A percentile compares a stretch with the other conserved stretches of the same genome.
Conservation (phyloP, 2,329 filamentous ascomycete genomes). For the Venturia aucupariae region DNA sequence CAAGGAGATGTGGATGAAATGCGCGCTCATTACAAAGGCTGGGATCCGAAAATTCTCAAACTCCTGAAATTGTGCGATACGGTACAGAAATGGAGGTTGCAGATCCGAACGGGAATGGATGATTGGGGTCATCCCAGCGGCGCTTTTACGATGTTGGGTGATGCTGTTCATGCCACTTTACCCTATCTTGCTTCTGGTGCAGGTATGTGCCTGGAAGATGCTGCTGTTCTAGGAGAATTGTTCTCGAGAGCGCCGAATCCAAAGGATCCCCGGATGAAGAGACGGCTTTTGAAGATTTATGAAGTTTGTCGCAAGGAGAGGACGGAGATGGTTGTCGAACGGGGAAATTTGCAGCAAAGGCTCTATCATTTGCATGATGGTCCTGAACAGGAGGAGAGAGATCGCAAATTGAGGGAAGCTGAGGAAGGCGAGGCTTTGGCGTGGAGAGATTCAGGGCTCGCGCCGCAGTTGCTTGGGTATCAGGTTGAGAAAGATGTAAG, state of each 20-base stretch:
- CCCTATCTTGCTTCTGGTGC: constrained; percentile 52
- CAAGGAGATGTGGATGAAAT: constrained; percentile 46
- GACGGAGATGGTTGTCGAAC: constrained; percentile 50
- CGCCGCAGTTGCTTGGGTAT: constrained; percentile 3
- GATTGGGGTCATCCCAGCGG: constrained; percentile 2
- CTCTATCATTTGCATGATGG: constrained; percentile 55
- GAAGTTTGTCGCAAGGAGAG: constrained; percentile 49
- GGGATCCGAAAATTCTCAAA: constrained; percentile 48
- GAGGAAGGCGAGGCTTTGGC: constrained; percentile 21
- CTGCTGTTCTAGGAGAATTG: constrained; percentile 18
- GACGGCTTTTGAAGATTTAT: constrained; percentile 32
- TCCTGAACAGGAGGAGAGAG: constrained; percentile 44
- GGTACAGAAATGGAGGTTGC: constrained; percentile 53
- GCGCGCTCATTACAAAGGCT: constrained; percentile 44
- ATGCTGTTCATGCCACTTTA: constrained; percentile 54
- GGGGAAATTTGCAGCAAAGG: constrained; percentile 53
- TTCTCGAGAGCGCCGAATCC: not conserved
- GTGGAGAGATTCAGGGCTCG: constrained; percentile 8
- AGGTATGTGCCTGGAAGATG: constrained; percentile 35
- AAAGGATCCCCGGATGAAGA: not conserved
- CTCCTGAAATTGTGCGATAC: constrained; percentile 48
- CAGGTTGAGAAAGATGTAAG: constrained; percentile 9
- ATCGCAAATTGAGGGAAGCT: constrained; percentile 27
- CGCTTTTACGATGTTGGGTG: constrained; percentile 34
- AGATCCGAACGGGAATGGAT: constrained; percentile 46